Base-by-base conservation (phyloP, 805 yeast species). In the Hanseniaspora valbyensis region DNA sequence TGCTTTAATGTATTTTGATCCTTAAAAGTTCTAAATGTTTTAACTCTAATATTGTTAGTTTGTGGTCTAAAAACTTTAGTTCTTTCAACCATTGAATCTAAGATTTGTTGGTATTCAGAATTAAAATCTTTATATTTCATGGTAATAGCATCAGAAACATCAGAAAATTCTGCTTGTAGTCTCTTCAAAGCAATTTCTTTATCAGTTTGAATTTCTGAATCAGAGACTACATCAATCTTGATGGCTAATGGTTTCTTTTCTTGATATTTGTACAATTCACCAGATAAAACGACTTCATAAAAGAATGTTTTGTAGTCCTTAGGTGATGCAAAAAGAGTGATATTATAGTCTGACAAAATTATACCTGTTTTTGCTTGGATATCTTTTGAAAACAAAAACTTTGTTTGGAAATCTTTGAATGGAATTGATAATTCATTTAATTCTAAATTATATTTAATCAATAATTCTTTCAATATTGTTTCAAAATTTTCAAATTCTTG, bases 161-260 rank as follows among this genome's bases (percentile, higher is more conserved):
- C 55, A 36, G 57, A 58, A 49, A 64, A 69, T 29, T 66, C 58
- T 18, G 56, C 55, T 54, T 66, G 64, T 29, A 80, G 80, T 65
- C 72, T 65, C 39, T 64, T 56, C 49, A 75, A 59, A 42, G 83
- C 68, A 51, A 72, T 68, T 43, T 70, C 69, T 59, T 72, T 72
- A 53, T 65, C 68, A 57, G 67, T 64, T 53, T 68, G 29, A 16
- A 3, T 66, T 59, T 75, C 76, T 52, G 71, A 69, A 53, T 64
- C 63, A 39, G 72, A 70, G 50, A 68, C 66, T n/a, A 71, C 69
- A 57, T 72, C 78, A 56, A 85, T 69, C 54, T 79, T 77, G 51
- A 85, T 76, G 26, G 86, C 90, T 58, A 82, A 76, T n/a, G 92
- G 88, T 58, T 79, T 76, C 61, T 79, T 74, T 60, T 82, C 88